Base-by-base conservation (phyloP, 805 yeast species). In the Candida koratica region DNA sequence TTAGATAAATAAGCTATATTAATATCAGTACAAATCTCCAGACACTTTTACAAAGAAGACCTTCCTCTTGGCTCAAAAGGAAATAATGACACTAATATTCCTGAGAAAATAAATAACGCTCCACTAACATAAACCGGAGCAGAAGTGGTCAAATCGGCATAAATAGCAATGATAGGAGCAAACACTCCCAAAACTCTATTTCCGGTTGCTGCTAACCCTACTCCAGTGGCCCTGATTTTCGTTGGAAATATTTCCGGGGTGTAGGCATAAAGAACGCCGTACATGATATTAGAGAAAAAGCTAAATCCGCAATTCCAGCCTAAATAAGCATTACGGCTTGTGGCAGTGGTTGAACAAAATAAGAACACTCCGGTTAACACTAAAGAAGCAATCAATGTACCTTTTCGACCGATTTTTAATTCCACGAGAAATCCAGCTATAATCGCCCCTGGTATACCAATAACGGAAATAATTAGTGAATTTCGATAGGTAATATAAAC, bases 111-210 rank as follows among this genome's bases (percentile, higher is more conserved):
- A 45, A 77, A 73, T 29, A 74, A 51, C 2, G 75, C 78, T 28
- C 81, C 81, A 48, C 78, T 68, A 12, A 77, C 79, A 69, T 73
- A 78, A 32, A 77, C 74, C 4, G 83, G 83, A 12, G 78, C 76
- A 1, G 77, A 49, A 2, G 78, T 65, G n/a, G 71, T 64, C 37
- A 74, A 61, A 46, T 78, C 73, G 4, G 75, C 74, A 52, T 61
- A 75, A 45, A 72, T 75, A 31, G 68, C 73, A 31, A 75, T 71
- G 20, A 77, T 71, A 14, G 83, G 83, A 5, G 78, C 79, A 49
- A 77, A 66, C 14, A 70, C 71, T 34, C 81, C 81, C 35, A 73
- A 57, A 17, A 74, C 46, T 55, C 83, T 59, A 43, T 70, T 70
- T 22, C 65, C 62, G 5, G 76, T 75, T n/a, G 81, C 66, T 6